Evolutionary conservation across 139 green algal genomes (phyloP), one percentile per base, ranked within the genome.

Genomic region (Gonium pectorale): DNA sequence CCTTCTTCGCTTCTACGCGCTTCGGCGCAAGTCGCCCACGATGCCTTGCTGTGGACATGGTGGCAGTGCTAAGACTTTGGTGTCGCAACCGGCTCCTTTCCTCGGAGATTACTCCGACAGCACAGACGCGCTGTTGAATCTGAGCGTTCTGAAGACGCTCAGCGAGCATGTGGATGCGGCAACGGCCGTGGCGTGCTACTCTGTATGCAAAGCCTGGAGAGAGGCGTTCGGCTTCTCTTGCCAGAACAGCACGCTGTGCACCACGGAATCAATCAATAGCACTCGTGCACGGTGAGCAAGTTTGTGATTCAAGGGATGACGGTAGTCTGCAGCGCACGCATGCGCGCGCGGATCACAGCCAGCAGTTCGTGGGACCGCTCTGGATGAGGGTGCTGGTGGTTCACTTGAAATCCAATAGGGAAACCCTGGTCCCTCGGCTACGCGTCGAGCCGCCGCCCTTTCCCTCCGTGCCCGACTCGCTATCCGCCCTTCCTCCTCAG

Each of bases 191-290:
- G 35, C 51, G 38, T 80, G 72, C 52, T 67, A 68, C 29, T 67
- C 51, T 13, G 72, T 80, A 26, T 80, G 72, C 22, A 35, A 37
- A 24, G 72, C 72, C 26, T 80, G 72, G 72, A 22, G 72, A 35
- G 72, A 80, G 37, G 72, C 72, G 8, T 80, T 80, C 67, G 72
- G 72, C 13, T 24, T 80, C 21, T 67, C 44, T 21, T 80, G 72
- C 72, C 51, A 54, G 1, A 67, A 80, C 52, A 38, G 21, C 13
- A 68, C 51, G 0, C 29, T 80, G 35, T 63, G 52, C 37, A 54
- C 51, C 5, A 68, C 19, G 24, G 49, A 67, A 26, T 22, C 52
- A 29, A 52, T 80, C 22, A 52, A 80, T 40, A 9, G 51, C 3
- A 60, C 35, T 5, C 51, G 72, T 8, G 22, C 72, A 11, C 72